Evolutionary conservation across 2,329 filamentous ascomycete genomes (phyloP), one percentile per base, ranked within the genome.

Genomic region (Aspergillus unguis): DNA sequence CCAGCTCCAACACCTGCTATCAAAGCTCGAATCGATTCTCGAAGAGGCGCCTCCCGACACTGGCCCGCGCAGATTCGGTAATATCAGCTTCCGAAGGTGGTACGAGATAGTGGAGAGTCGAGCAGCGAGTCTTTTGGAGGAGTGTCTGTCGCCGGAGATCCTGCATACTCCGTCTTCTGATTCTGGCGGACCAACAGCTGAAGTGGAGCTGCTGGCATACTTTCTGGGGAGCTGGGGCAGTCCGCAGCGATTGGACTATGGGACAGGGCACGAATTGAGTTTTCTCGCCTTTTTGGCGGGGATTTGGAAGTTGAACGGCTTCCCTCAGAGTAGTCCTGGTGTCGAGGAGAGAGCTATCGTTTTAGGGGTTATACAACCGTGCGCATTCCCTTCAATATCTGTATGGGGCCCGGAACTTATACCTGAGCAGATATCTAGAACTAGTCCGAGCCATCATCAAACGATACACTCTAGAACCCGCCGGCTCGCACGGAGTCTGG

Each of bases 401-500:
- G 7, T 6, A 6, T 23, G 31, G 32, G 6, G 3, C 9, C 11
- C 23, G 25, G 26, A 41, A 41, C 38, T 41, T 23, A 28, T 10
- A 28, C 32, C 0, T 36, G 17, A 31, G 9, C 27, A 90, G 87
- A 37, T 95, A 95, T 65, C 77, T 95, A n/a, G 76, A 78, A 31
- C 85, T 97, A 2, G 79, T 96, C 42, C 86, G 94, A 36, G 84
- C 82, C 38, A 79, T 99, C 7, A 96, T 99, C 62, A 77, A 90
- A 46, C 92, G 86, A 2, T 99, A 97, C 69, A 96, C 86, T 0
- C 82, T 99, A 23, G 94, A 99, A 67, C 94, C 94, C 3, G 94
- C 94, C 5, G 94, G 94, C 2, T 95, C 92, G 1, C 94, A 97
- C 67, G 94, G 94, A 3, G 94, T 99, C 23, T 99, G 94, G 94